Base-by-base conservation (phyloP, 257 asterid genomes). In the Salvia hispanica region DNA sequence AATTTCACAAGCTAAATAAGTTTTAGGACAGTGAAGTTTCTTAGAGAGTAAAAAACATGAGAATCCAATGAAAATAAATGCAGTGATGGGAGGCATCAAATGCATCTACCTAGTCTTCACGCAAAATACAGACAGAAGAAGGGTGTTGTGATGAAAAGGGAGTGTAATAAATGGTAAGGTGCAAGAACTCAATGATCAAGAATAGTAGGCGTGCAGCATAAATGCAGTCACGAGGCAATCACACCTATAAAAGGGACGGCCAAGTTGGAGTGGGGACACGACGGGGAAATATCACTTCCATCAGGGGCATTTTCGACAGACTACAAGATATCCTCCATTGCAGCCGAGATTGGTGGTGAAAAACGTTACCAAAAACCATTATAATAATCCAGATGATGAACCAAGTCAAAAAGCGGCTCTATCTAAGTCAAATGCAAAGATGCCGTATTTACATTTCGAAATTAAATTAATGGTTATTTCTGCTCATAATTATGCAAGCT, bases 31-130 rank as follows among this genome's bases (percentile, higher is more conserved):
- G 31, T 25, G 31, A 25, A 25, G 31, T 25, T 25, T 25, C 2
- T 25, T 2, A 25, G 31, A 25, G 31, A 67, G 8, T 10, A 11
- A 3, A 52, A 12, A 73, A 72, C 78, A 62, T 56, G 73, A 77
- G 91, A 71, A 85, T 87, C 86, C 86, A 79, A 81, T 79, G 86
- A 47, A 58, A 66, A 34, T 77, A 73, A 88, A 86, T 86, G 86
- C 83, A 67, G 76, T 69, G 62, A n/a, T n/a, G n/a, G n/a, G n/a
- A n/a, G 70, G 62, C 75, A 61, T 44, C 64, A 52, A 58, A 46
- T 71, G 13, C 18, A 76, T 66, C 74, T 67, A 56, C 66, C 75
- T 61, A 62, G 44, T 39, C 47, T 16, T 73, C 81, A 77, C 76
- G 68, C 74, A 25, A 25, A 25, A 25, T 25, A 25, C 31, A 2